Percentiles rank a stretch among this genome's conserved stretches.
Evolutionary conservation across 345 rosid genomes (phyloP).

Genomic region (Draba incana): DNA sequence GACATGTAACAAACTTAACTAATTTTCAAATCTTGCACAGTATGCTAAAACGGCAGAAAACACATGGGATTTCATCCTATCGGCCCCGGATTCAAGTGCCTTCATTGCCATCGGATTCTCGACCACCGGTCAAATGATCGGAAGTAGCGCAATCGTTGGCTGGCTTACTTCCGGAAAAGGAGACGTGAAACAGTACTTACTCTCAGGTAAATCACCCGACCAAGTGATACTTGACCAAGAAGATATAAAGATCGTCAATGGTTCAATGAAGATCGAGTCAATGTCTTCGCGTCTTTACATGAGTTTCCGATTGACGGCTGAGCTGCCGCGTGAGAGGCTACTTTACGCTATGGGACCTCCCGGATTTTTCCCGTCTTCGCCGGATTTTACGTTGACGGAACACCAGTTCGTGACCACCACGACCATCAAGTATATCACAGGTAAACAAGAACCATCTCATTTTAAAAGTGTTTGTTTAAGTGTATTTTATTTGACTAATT

Average conservation of each 20-base stretch:
- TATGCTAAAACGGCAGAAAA: constrained; percentile 44
- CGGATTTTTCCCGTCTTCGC: constrained; percentile 52
- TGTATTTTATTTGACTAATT: constrained; percentile 1
- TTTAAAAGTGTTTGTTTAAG: not conserved
- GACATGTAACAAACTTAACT: no score
- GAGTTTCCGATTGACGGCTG: constrained; percentile 60
- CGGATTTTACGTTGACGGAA: constrained; percentile 48
- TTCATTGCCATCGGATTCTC: constrained; percentile 82
- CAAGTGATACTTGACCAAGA: constrained; percentile 64
- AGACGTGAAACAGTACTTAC: constrained; percentile 52
- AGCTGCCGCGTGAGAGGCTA: constrained; percentile 48
- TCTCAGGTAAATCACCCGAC: constrained; percentile 46
- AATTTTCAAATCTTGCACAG: constrained; percentile 40
- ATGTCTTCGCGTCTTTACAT: constrained; percentile 61
- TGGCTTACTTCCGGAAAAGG: constrained; percentile 51
- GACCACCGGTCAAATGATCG: constrained; percentile 59
- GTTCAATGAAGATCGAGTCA: constrained; percentile 46
- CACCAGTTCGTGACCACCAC: constrained; percentile 60
- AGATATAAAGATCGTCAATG: constrained; percentile 42
- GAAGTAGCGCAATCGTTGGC: constrained; percentile 81
- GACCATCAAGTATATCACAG: constrained; percentile 58
- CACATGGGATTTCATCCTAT: constrained; percentile 80
- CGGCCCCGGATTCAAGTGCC: constrained; percentile 52
- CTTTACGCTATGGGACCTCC: constrained; percentile 69
- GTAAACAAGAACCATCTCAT: constrained; percentile 41